phyloP scores from a whole-genome alignment of 768 basidiomycete genomes.

The Lactifluus pinguis region DNA sequence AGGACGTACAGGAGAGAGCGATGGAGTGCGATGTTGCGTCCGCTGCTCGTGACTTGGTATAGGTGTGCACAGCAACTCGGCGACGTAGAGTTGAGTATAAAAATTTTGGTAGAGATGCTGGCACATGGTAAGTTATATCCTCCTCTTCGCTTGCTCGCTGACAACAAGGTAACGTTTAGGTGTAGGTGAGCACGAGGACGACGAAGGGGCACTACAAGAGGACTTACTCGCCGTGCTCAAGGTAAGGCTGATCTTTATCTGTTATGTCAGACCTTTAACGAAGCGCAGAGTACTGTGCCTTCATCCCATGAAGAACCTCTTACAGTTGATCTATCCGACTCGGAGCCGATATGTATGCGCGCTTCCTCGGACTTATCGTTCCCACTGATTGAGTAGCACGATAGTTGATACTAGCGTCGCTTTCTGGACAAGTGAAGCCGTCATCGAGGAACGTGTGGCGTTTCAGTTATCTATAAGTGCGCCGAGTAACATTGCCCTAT shows the following conservation, averaged over 20 bases:
- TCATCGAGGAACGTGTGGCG: constrained; percentile 50
- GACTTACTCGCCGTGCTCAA: constrained; percentile 66
- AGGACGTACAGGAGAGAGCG: constrained; percentile 79
- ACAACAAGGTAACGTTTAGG: constrained; percentile 22
- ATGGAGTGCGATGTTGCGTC: constrained; percentile 67
- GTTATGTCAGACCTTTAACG: neutral
- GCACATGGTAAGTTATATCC: constrained; percentile 58
- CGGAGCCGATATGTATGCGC: constrained; percentile 51
- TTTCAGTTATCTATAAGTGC: constrained; percentile 69
- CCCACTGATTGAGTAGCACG: neutral
- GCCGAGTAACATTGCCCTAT: constrained; percentile 39
- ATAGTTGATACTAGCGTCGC: constrained; percentile 56
- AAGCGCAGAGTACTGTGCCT: constrained; percentile 59
- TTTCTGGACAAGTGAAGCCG: constrained; percentile 63
- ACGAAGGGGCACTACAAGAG: constrained; percentile 46
- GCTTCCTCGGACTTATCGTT: constrained; percentile 7
- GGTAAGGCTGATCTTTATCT: constrained; percentile 32
- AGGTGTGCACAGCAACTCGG: constrained; percentile 71
- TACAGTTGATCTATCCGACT: constrained; percentile 53
- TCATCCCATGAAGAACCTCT: constrained; percentile 46
- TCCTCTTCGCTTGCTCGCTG: neutral
- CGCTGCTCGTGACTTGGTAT: constrained; percentile 75
- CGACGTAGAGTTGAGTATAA: constrained; percentile 67
- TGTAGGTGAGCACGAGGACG: constrained; percentile 33
- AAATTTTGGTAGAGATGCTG: constrained; percentile 76